Evolutionary conservation across 2,329 filamentous ascomycete species (phyloP), one percentile per base, ranked within the genome.

Genomic region (Colletotrichum phormii): DNA sequence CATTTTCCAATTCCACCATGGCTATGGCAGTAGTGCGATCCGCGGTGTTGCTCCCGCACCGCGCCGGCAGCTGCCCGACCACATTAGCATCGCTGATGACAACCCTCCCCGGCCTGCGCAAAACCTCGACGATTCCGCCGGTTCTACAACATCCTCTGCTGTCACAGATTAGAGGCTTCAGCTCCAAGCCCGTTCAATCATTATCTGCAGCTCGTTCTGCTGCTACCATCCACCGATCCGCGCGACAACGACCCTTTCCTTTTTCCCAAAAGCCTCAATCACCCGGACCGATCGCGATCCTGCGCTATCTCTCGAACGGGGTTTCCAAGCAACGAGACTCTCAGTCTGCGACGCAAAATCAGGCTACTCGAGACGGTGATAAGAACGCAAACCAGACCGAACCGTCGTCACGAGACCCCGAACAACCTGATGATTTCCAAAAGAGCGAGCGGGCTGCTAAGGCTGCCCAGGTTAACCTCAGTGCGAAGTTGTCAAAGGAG

Each of bases 381-480:
- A 62, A 58, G 13, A 8, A 31, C 24, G 24, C 82, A 64, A 76
- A 81, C 26, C 78, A 80, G 64, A 79, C 81, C 62, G 82, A 85
- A 74, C 82, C 87, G 9, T 18, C 31, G 4, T 18, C 12, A n/a
- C 66, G 57, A 26, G 60, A 71, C 26, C 46, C 29, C 72, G 81
- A 84, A 62, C 83, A 88, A 59, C 77, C 82, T 61, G 71, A 82
- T 35, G 83, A 84, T 18, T 89, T 90, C 58, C 86, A 90, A 66
- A 89, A 92, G 77, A 95, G 94, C 71, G 96, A 97, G 80, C 96
- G 93, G 82, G 97, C 95, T 42, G 90, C 92, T 13, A 92, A 95
- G 78, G 97, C 95, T 12, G 93, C 95, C 2, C 93, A 98, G 79
- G 88, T 99, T 77, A 97, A 99, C 80, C 86, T 98, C 77, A 92